Percentiles rank a stretch among this genome's conserved stretches.
phyloP scores from a whole-genome alignment of 2,329 filamentous ascomycete genomes.

The Pleomassaria siparia region DNA sequence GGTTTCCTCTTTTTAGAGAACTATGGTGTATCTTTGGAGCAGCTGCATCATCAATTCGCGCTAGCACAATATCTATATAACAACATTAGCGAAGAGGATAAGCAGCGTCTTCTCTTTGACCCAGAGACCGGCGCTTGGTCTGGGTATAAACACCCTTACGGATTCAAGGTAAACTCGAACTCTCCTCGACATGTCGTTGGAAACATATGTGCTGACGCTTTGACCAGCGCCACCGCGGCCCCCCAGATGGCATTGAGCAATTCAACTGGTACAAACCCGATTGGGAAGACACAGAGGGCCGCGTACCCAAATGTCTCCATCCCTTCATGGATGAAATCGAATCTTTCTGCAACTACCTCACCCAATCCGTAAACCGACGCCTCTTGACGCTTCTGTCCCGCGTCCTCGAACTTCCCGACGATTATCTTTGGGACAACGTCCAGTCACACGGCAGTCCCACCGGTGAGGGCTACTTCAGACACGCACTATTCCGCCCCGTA shows the following conservation, averaged over 20 bases:
- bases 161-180: slow-evolving; percentile 47
- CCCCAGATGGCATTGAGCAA: slow-evolving; percentile 55
- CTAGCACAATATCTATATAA: slow-evolving; percentile 54
- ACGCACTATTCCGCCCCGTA: slow-evolving; percentile 25
- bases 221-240: slow-evolving; percentile 42
- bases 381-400: slow-evolving; percentile 25
- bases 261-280: slow-evolving; percentile 57
- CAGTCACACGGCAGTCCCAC: slow-evolving; percentile 25
- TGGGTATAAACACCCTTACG: slow-evolving; percentile 54
- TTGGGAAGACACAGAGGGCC: slow-evolving; percentile 45
- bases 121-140: slow-evolving; percentile 54
- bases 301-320: slow-evolving; percentile 49
- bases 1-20: slow-evolving; percentile 51
- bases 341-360: slow-evolving; percentile 51
- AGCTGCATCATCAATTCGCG: slow-evolving; percentile 54
- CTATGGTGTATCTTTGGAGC: slow-evolving; percentile 52
- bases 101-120: slow-evolving; percentile 50
- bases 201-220: too few species aligned
- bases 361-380: slow-evolving; percentile 50
- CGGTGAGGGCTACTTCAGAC: slow-evolving; percentile 26
- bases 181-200: too few species aligned
- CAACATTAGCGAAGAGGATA: slow-evolving; percentile 55
- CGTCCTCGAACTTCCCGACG: slow-evolving; percentile 24
- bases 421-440: slow-evolving; percentile 27
- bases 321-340: slow-evolving; percentile 56